Percentiles rank a stretch among this genome's conserved stretches.
These are phyloP conservation scores for Phoma sp. DNA, from an alignment of 2,329 filamentous ascomycete genomes.

Conservation along the genomic window DNA sequence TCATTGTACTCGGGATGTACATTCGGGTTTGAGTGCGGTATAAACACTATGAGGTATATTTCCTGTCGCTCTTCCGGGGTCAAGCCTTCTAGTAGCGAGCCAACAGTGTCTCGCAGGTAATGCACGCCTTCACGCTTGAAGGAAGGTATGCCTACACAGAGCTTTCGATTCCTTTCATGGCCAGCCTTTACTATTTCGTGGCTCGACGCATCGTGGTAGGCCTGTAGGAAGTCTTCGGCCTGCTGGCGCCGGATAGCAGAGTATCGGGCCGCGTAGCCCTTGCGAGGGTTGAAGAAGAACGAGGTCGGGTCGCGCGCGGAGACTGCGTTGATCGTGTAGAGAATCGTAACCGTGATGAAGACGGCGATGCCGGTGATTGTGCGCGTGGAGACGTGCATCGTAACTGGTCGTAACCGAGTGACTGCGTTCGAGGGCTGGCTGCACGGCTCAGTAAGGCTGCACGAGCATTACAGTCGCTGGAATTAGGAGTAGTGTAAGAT, in stretches of 20 bases:
- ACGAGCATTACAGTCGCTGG: constrained; percentile 14
- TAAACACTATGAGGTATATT: constrained; percentile 54
- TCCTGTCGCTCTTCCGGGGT: constrained; percentile 50
- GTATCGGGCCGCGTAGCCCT: constrained; percentile 43
- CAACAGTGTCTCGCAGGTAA: constrained; percentile 54
- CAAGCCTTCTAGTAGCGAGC: constrained; percentile 54
- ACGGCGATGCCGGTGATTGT: constrained; percentile 26
- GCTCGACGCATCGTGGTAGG: constrained; percentile 23
- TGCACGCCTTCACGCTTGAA: constrained; percentile 50
- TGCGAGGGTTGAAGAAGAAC: constrained; percentile 44
- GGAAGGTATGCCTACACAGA: constrained; percentile 57
- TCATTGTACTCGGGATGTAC: constrained; percentile 52
- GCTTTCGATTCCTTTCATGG: constrained; percentile 27
- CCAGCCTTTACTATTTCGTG: constrained; percentile 26
- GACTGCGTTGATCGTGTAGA: constrained; percentile 36
- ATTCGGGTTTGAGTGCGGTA: constrained; percentile 54
- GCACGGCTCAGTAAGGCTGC: constrained; percentile 7
- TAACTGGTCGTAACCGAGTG: constrained; percentile 10
- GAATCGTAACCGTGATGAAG: constrained; percentile 26
- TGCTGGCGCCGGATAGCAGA: constrained; percentile 40
- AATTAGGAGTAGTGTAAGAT: neutral
- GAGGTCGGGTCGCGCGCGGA: constrained; percentile 46
- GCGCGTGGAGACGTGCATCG: constrained; percentile 36
- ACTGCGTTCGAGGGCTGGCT: neutral
- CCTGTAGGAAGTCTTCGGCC: constrained; percentile 37